Conservation (phyloP, 2,329 filamentous ascomycete species). For the Fusarium newnesense region DNA sequence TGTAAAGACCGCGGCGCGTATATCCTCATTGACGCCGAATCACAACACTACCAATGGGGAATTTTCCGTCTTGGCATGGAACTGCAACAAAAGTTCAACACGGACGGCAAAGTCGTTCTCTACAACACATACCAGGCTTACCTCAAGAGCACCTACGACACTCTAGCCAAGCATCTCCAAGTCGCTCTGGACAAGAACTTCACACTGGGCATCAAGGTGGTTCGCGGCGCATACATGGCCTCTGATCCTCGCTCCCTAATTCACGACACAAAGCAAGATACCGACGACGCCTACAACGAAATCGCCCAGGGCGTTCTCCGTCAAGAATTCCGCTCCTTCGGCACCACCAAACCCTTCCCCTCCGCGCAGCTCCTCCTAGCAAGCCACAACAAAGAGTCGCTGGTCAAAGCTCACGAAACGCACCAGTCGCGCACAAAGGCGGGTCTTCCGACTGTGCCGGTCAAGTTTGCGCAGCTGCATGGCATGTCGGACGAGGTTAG, state of each 20-base stretch:
- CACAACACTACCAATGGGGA: constrained; percentile 55
- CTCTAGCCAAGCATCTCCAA: constrained; percentile 57
- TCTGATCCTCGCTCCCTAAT: constrained; percentile 62
- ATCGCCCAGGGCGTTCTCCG: constrained; percentile 59
- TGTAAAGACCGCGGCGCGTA: constrained; percentile 53
- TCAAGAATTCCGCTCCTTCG: constrained; percentile 55
- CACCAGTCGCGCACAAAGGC: constrained; percentile 54
- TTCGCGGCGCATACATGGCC: constrained; percentile 65
- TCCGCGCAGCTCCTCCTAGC: constrained; percentile 61
- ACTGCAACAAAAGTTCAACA: constrained; percentile 54
- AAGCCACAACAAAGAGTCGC: constrained; percentile 60
- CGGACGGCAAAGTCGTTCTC: constrained; percentile 48
- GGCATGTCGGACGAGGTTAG: constrained; percentile 69
- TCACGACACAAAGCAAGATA: constrained; percentile 63
- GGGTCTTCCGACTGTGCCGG: constrained; percentile 47
- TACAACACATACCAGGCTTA: constrained; percentile 68
- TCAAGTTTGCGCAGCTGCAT: constrained; percentile 64
- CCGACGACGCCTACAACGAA: constrained; percentile 62
- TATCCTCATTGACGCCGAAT: constrained; percentile 60
- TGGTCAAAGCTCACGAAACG: constrained; percentile 55
- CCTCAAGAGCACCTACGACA: constrained; percentile 57
- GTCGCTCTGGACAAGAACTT: constrained; percentile 57
- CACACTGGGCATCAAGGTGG: constrained; percentile 66
- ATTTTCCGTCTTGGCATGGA: constrained; percentile 49
- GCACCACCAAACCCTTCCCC: constrained; percentile 52